Conservation (phyloP, 805 yeast genomes). For the Wickerhamiella galacta region DNA sequence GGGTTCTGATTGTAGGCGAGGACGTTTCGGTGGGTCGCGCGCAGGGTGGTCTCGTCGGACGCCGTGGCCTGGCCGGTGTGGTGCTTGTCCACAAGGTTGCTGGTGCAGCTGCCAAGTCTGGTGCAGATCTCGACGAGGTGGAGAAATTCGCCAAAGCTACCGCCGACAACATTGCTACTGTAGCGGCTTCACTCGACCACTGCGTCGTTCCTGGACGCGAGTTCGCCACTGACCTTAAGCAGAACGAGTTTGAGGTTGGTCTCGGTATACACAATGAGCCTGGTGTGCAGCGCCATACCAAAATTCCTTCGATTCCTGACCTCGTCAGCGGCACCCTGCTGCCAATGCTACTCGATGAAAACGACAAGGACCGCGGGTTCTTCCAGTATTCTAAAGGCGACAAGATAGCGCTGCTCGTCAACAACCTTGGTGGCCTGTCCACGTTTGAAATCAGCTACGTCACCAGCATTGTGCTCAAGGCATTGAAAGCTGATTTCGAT, state of each 20-base stretch:
- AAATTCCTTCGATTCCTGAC: constrained; percentile 55
- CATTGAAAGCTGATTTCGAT: constrained; percentile 33
- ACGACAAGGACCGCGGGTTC: constrained; percentile 65
- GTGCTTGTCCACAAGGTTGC: constrained; percentile 68
- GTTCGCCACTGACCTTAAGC: constrained; percentile 35
- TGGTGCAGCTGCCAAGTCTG: constrained; percentile 45
- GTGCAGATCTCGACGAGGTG: constrained; percentile 34
- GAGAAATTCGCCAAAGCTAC: constrained; percentile 42
- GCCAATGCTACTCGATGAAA: constrained; percentile 39
- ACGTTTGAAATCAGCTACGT: constrained; percentile 62
- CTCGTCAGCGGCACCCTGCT: constrained; percentile 42
- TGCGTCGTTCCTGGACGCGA: constrained; percentile 77
- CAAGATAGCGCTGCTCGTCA: constrained; percentile 52
- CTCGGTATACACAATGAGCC: constrained; percentile 96
- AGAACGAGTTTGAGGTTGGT: constrained; percentile 69
- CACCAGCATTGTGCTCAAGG: constrained; percentile 38
- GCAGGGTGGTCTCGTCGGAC: constrained; percentile 81
- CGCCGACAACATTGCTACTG: constrained; percentile 55
- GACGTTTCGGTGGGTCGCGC: constrained; percentile 89
- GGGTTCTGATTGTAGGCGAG: constrained; percentile 66
- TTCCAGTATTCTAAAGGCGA: constrained; percentile 50
- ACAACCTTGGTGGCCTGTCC: constrained; percentile 84
- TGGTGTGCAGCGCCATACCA: constrained; percentile 47
- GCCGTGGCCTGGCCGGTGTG: constrained; percentile 91
- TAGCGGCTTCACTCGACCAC: constrained; percentile 80